Conservation (phyloP, 108 stramenopile genomes). For the Pseudonitzschia multistriata region DNA sequence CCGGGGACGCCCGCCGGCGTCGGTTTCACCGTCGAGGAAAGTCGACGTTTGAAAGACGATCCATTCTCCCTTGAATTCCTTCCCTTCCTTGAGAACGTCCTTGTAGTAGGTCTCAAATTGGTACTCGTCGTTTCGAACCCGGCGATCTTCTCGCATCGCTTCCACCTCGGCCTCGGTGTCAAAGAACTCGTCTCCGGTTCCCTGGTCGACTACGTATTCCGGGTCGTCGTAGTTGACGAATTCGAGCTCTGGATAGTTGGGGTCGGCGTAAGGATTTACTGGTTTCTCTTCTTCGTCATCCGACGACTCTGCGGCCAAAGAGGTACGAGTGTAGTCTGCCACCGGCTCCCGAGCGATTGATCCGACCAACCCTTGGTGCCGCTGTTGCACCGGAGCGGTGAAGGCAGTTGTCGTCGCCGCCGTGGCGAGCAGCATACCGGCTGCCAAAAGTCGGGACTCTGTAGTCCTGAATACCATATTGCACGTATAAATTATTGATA, state of each 20-base stretch:
- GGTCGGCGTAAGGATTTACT: constrained; percentile 51
- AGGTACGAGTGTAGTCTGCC: not conserved
- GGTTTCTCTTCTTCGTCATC: constrained; percentile 29
- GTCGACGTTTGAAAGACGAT: constrained; percentile 78
- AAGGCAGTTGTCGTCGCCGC: not conserved
- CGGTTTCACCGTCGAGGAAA: constrained; percentile 43
- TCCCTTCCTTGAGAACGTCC: constrained; percentile 54
- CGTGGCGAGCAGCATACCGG: not conserved
- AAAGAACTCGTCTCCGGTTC: constrained; percentile 55
- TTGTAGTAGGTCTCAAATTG: constrained; percentile 88
- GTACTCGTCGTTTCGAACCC: constrained; percentile 80
- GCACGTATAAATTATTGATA: too few species aligned
- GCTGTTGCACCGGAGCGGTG: not conserved
- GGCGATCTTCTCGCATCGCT: constrained; percentile 81
- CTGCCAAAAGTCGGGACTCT: not conserved
- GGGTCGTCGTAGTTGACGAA: constrained; percentile 86
- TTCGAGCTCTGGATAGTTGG: constrained; percentile 81
- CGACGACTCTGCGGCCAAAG: not conserved
- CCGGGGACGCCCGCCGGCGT: constrained; percentile 17
- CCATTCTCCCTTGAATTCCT: constrained; percentile 80
- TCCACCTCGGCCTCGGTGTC: constrained; percentile 73
- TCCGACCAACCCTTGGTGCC: not conserved
- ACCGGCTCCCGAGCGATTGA: not conserved
- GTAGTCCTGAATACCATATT: not conserved
- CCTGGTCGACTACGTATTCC: constrained; percentile 66